These are phyloP conservation scores for Fonsecaea monophora DNA, from an alignment of 2,329 filamentous ascomycete genomes.

Conservation along the genomic window DNA sequence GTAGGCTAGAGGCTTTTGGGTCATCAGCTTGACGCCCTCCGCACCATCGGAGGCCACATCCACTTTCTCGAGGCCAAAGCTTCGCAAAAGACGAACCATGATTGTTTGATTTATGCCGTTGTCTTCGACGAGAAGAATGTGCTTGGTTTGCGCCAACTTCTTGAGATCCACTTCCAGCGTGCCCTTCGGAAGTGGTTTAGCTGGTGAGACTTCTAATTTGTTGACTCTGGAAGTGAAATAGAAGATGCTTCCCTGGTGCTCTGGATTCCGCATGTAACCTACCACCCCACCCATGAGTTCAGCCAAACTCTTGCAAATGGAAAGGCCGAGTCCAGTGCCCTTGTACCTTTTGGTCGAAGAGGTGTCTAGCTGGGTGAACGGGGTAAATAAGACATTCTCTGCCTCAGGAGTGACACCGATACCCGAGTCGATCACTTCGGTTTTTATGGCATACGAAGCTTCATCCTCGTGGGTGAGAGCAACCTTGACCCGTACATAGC, in stretches of 20 bases:
- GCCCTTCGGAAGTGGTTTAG: slow-evolving; percentile 32
- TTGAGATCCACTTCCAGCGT: slow-evolving; percentile 45
- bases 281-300: slow-evolving; percentile 64
- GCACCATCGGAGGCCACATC: slow-evolving; percentile 81
- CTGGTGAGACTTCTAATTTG: slow-evolving; percentile 29
- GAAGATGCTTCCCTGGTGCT: slow-evolving; percentile 38
- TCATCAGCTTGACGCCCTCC: slow-evolving; percentile 70
- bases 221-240: slow-evolving; percentile 40
- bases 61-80: slow-evolving; percentile 62
- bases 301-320: slow-evolving; percentile 63
- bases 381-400: slow-evolving; percentile 59
- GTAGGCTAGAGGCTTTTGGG: slow-evolving; percentile 73
- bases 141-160: slow-evolving; percentile 50
- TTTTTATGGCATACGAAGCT: slow-evolving; percentile 49
- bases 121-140: slow-evolving; percentile 52
- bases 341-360: slow-evolving; percentile 61
- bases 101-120: slow-evolving; percentile 54
- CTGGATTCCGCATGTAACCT: slow-evolving; percentile 49
- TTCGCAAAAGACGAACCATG: slow-evolving; percentile 64
- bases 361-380: slow-evolving; percentile 63
- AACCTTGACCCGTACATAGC: slow-evolving; percentile 55
- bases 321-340: slow-evolving; percentile 63
- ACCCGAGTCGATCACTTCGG: slow-evolving; percentile 59
- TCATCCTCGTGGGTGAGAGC: slow-evolving; percentile 37
- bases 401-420: slow-evolving; percentile 59